phyloP scores from a whole-genome alignment of 495 filamentous ascomycete species.

The Friedmanniomyces simplex region DNA sequence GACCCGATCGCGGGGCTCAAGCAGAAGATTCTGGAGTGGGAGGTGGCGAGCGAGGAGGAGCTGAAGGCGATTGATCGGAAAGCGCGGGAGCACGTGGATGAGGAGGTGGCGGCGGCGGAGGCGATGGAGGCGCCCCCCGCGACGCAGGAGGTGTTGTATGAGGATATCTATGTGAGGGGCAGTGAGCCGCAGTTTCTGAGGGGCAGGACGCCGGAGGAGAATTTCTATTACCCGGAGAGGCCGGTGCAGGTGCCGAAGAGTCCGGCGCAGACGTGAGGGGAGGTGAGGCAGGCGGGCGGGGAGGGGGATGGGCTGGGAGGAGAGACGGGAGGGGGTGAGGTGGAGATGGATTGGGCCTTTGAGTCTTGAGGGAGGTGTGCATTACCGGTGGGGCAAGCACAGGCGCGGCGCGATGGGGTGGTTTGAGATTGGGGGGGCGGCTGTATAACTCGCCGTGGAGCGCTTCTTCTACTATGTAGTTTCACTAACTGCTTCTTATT shows the following conservation, averaged over 20 bases:
- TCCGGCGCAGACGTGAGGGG: not conserved
- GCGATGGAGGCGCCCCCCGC: conserved; percentile 68
- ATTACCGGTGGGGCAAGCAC: not conserved
- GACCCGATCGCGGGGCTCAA: conserved; percentile 97
- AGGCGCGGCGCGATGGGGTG: not conserved
- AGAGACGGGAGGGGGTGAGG: not conserved
- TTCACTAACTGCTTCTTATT: too few species aligned
- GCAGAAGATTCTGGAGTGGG: conserved; percentile 95
- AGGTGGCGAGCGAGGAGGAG: conserved; percentile 85
- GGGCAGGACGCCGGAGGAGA: conserved; percentile 85
- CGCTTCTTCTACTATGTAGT: too few species aligned
- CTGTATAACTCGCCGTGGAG: too few species aligned
- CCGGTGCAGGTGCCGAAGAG: conserved; percentile 8
- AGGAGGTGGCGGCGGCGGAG: conserved; percentile 85
- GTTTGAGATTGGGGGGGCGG: too few species aligned
- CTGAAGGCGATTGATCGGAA: conserved; percentile 93
- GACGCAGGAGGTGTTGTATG: conserved; percentile 69
- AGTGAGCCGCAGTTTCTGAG: conserved; percentile 85
- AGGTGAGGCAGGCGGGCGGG: too few species aligned
- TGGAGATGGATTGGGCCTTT: not conserved
- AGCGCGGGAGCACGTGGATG: conserved; percentile 70
- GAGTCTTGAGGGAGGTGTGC: not conserved
- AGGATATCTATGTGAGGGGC: conserved; percentile 94
- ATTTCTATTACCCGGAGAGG: conserved; percentile 60
- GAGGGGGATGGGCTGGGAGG: too few species aligned